Evolutionary conservation across 495 filamentous ascomycete species (phyloP).

Genomic region (Hypoxylon cercidicola): DNA sequence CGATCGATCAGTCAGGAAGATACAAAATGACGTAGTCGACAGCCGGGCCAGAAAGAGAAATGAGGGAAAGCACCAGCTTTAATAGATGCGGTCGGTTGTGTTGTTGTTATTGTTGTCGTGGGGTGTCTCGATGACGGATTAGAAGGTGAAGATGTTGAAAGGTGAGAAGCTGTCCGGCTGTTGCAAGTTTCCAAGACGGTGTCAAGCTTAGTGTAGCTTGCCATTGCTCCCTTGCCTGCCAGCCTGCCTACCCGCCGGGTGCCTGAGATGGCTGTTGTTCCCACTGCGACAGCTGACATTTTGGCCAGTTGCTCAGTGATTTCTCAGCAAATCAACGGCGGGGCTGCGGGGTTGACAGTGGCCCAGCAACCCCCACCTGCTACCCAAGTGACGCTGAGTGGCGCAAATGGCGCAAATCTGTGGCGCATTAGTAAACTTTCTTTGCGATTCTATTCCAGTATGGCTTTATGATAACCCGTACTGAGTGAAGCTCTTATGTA

Average conservation of each 20-base stretch:
- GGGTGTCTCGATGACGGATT: conserved; percentile 16
- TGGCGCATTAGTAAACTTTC: conserved; percentile 1
- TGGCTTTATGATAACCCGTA: no score
- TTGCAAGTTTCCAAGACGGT: conserved; percentile 17
- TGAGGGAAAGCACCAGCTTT: conserved; percentile 31
- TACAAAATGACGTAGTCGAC: conserved; percentile 36
- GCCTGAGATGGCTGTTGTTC: conserved; percentile 3
- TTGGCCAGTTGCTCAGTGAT: conserved; percentile 16
- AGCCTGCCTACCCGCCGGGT: conserved; percentile 5
- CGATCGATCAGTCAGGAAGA: conserved; percentile 21
- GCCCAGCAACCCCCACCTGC: conserved; percentile 2
- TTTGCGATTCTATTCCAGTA: neutral
- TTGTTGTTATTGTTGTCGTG: conserved; percentile 1
- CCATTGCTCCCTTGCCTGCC: conserved; percentile 5
- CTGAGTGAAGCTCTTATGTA: no score
- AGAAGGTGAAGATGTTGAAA: conserved; percentile 14
- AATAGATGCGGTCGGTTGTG: conserved; percentile 11
- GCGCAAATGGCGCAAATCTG: conserved; percentile 10
- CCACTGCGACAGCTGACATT: conserved; percentile 2
- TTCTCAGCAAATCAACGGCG: conserved; percentile 45
- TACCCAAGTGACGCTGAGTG: neutral
- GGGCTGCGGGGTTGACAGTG: conserved; percentile 9
- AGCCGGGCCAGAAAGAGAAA: conserved; percentile 22
- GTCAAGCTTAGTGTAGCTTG: conserved; percentile 7
- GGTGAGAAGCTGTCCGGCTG: conserved; percentile 23